These are phyloP conservation scores for Austroboletus niveus DNA, from an alignment of 1,284 basidiomycete genomes.

Conservation along the genomic window DNA sequence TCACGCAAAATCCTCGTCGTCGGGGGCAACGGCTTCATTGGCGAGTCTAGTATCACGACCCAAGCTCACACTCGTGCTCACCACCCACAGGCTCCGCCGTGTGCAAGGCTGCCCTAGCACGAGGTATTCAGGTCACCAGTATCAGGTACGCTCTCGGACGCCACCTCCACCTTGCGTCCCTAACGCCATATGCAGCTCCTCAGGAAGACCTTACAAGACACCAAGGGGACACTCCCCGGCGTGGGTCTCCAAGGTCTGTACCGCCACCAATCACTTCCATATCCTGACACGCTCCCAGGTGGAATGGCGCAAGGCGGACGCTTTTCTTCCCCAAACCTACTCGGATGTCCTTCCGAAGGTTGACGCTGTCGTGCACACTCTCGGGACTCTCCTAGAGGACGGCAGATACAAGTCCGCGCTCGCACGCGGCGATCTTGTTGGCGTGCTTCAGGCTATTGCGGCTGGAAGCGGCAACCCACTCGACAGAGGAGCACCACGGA, in stretches of 20 bases:
- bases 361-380: constrained; percentile 87
- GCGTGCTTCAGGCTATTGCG: constrained; percentile 50
- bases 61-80: constrained; percentile 5
- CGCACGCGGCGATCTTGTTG: constrained; percentile 53
- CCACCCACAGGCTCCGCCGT: constrained; percentile 78
- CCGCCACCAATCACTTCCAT: not conserved
- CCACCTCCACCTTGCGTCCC: not conserved
- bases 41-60: constrained; percentile 38
- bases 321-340: constrained; percentile 77
- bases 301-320: constrained; percentile 80
- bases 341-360: constrained; percentile 61
- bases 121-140: constrained; percentile 85
- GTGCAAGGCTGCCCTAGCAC: constrained; percentile 80
- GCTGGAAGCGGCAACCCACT: constrained; percentile 56
- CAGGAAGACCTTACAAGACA: constrained; percentile 82
- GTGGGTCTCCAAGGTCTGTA: constrained; percentile 73
- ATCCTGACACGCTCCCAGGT: constrained; percentile 48
- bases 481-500: constrained; percentile 37
- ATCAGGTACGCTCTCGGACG: constrained; percentile 60
- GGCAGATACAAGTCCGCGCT: constrained; percentile 78
- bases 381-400: constrained; percentile 90
- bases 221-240: constrained; percentile 87
- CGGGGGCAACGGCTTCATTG: constrained; percentile 94
- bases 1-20: constrained; percentile 76
- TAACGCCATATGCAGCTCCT: constrained; percentile 54